A percentile compares a stretch with the other conserved stretches of the same genome.
phyloP scores from a whole-genome alignment of 2,329 filamentous ascomycete genomes.

The Alternaria viburni region DNA sequence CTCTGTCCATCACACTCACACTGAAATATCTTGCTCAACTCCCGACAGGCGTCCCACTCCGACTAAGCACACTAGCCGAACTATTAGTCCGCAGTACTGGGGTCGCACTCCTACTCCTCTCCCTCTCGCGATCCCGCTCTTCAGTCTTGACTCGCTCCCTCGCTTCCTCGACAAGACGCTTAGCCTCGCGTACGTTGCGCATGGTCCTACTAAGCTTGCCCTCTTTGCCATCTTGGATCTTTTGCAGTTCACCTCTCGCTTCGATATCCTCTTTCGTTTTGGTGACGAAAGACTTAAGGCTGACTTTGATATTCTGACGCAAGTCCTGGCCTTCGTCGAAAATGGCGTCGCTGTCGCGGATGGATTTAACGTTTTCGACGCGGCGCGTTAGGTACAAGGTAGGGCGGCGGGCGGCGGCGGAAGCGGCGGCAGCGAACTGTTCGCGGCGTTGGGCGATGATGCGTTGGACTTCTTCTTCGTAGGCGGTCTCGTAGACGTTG shows the following conservation, averaged over 20 bases:
- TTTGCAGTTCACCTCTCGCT: constrained; percentile 40
- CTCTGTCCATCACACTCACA: background rate
- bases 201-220: constrained; percentile 39
- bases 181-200: constrained; percentile 41
- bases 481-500: constrained; percentile 87
- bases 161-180: constrained; percentile 45
- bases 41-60: constrained; percentile 30
- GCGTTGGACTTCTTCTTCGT: constrained; percentile 78
- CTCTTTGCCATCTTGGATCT: constrained; percentile 42
- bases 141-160: constrained; percentile 40
- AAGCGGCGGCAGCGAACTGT: constrained; percentile 20
- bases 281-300: constrained; percentile 45
- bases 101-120: constrained; percentile 33
- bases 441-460: constrained; percentile 62
- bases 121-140: constrained; percentile 33
- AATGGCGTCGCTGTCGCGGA: constrained; percentile 41
- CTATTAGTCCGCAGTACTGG: constrained; percentile 30
- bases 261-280: constrained; percentile 45
- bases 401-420: constrained; percentile 39
- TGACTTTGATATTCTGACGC: constrained; percentile 37
- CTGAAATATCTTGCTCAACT: background rate
- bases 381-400: constrained; percentile 64
- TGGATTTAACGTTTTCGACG: constrained; percentile 54
- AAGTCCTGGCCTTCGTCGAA: constrained; percentile 39
- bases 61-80: constrained; percentile 23